Percentiles rank a stretch among this genome's conserved stretches.
phyloP scores from a whole-genome alignment of 208 protist genomes.

The Leishmania tarentolae region DNA sequence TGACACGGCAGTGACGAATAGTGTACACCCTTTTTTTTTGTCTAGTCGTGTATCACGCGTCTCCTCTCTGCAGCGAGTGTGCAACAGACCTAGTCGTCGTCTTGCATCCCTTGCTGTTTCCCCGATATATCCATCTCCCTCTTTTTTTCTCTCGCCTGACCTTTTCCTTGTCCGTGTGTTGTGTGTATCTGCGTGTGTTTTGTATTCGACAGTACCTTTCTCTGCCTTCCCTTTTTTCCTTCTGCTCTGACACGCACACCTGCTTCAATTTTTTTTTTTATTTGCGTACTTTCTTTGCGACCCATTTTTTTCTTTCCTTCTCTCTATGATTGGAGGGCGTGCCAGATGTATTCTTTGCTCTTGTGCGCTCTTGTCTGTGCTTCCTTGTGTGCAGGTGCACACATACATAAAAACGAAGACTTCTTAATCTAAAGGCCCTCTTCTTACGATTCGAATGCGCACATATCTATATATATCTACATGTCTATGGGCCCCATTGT shows the following conservation, averaged over 20 bases:
- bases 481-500: neutral
- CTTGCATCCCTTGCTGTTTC: neutral
- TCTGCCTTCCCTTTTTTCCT: neutral
- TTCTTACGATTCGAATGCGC: neutral
- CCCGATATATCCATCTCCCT: neutral
- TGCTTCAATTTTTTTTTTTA: neutral
- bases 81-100: neutral
- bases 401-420: neutral
- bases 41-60: neutral
- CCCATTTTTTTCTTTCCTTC: neutral
- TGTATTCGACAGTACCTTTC: neutral
- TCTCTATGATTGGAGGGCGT: neutral
- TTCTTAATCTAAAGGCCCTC: neutral
- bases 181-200: neutral
- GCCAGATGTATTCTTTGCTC: neutral
- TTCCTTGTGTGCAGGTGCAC: neutral
- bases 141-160: neutral
- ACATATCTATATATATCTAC: neutral
- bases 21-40: neutral
- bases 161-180: neutral
- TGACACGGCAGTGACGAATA: neutral
- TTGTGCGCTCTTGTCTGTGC: neutral
- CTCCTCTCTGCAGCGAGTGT: neutral
- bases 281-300: neutral
- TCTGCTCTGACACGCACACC: neutral